Conservation (phyloP, 1,284 basidiomycete species). For the Fomitopsis pinicola region DNA sequence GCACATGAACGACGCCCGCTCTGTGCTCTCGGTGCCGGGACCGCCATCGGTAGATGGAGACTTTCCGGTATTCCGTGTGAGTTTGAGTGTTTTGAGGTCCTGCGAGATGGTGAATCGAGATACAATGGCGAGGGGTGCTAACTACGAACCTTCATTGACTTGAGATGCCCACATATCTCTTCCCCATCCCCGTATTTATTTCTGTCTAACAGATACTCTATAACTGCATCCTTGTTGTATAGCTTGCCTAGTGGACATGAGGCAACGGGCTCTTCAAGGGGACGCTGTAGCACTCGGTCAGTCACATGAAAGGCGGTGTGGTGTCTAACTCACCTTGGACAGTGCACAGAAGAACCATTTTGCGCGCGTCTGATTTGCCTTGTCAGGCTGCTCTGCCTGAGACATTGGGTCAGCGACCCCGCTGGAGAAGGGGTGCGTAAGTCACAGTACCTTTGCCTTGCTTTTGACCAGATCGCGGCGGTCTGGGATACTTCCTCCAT, state of each 20-base stretch:
- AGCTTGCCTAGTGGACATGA: slow-evolving; percentile 87
- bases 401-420: background rate
- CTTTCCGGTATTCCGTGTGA: slow-evolving; percentile 68
- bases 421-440: background rate
- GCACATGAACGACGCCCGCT: slow-evolving; percentile 75
- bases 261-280: slow-evolving; percentile 83
- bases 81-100: slow-evolving; percentile 81
- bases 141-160: slow-evolving; percentile 74
- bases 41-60: slow-evolving; percentile 35
- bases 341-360: slow-evolving; percentile 89
- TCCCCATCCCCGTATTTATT: slow-evolving; percentile 78
- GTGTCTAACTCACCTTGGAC: slow-evolving; percentile 67
- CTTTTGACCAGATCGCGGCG: slow-evolving; percentile 73
- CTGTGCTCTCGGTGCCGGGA: slow-evolving; percentile 16
- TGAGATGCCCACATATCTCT: slow-evolving; percentile 82
- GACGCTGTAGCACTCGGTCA: slow-evolving; percentile 43
- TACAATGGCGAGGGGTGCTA: background rate
- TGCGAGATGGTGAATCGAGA: slow-evolving; percentile 27
- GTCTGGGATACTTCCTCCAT: slow-evolving; percentile 84
- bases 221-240: slow-evolving; percentile 90
- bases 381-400: slow-evolving; percentile 79
- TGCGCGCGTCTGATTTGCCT: slow-evolving; percentile 81
- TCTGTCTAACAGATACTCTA: slow-evolving; percentile 83
- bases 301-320: background rate
- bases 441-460: slow-evolving; percentile 57